Conservation (phyloP, 345 rosid species). For the Camelina sativa region DNA sequence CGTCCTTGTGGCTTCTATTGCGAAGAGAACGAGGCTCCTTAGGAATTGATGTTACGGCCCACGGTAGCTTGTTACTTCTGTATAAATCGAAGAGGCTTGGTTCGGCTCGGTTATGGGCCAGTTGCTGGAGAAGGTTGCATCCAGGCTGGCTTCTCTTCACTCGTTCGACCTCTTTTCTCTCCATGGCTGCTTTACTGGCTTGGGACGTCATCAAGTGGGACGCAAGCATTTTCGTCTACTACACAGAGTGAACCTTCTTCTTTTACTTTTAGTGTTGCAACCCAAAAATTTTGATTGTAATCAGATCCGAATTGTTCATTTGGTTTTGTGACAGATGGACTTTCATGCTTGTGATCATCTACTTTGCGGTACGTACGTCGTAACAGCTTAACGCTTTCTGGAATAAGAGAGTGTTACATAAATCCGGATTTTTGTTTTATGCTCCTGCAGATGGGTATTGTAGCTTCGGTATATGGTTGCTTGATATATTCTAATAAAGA, state of each 20-base stretch:
- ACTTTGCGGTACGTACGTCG: conserved; percentile 92
- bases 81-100: conserved; percentile 50
- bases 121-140: conserved; percentile 81
- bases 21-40: conserved; percentile 52
- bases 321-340: conserved; percentile 76
- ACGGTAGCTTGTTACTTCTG: conserved; percentile 53
- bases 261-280: not conserved
- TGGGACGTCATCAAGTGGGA: conserved; percentile 68
- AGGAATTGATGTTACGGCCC: conserved; percentile 39
- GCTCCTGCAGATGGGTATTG: conserved; percentile 60
- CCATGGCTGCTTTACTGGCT: conserved; percentile 60
- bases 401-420: not conserved
- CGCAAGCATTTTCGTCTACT: conserved; percentile 64
- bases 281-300: not conserved
- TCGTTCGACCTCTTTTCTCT: conserved; percentile 63
- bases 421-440: not conserved
- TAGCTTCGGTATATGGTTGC: conserved; percentile 76
- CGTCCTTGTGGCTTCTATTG: conserved; percentile 65
- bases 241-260: conserved; percentile 66
- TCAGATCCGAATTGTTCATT: not conserved
- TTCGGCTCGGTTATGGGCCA: conserved; percentile 65
- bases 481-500: conserved; percentile 50
- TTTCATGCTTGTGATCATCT: conserved; percentile 71
- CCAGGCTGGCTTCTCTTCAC: conserved; percentile 83
- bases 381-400: not conserved